Evolutionary conservation across 2,329 filamentous ascomycete genomes (phyloP).

Genomic region (Fusarium sp.): DNA sequence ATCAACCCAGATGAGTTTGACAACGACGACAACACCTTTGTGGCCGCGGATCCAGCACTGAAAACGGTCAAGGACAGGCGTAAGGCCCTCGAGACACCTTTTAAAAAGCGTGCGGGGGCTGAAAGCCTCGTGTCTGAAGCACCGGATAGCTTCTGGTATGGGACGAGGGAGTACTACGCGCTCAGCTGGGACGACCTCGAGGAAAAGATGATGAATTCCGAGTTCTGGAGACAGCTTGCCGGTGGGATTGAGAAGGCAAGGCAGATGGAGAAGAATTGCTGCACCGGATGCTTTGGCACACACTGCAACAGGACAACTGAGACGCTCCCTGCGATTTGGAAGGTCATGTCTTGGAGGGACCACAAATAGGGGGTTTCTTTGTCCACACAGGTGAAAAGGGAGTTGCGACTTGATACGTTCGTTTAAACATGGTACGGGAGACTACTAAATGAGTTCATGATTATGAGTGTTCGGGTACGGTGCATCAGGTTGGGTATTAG

Average conservation of each 20-base stretch:
- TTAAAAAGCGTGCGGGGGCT: background rate
- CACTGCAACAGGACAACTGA: background rate
- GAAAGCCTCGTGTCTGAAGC: background rate
- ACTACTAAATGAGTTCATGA: no score
- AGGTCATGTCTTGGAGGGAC: slow-evolving; percentile 3
- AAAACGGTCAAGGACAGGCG: background rate
- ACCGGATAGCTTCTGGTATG: background rate
- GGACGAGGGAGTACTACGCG: background rate
- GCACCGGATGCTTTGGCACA: background rate
- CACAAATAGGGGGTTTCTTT: background rate
- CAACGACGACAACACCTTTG: background rate
- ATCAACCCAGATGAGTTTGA: background rate
- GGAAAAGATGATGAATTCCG: background rate
- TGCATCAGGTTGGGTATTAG: background rate
- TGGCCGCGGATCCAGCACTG: background rate
- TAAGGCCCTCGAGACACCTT: background rate
- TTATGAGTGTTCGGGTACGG: background rate
- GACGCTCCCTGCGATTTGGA: background rate
- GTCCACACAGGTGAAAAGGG: background rate
- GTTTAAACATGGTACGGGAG: background rate
- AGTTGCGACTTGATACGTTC: background rate
- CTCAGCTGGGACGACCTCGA: background rate
- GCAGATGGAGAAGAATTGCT: background rate
- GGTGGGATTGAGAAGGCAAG: background rate
- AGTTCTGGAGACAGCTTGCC: background rate